Evolutionary conservation across 805 yeast species (phyloP).

Genomic region (Ogataea nakhonphanomensis): DNA sequence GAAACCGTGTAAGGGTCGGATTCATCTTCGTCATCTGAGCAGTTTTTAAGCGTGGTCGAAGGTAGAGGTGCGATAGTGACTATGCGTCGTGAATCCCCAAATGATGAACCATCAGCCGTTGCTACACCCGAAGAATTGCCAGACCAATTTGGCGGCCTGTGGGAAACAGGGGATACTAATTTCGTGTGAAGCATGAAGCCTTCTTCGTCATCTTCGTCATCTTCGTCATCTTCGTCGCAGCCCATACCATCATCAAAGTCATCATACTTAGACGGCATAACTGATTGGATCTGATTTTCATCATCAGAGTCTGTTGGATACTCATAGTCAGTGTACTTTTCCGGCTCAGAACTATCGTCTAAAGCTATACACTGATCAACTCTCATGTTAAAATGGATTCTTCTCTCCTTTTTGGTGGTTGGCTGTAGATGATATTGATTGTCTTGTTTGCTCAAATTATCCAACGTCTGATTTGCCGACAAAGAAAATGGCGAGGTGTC

Average conservation of each 20-base stretch:
- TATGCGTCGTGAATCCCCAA: conserved; percentile 10
- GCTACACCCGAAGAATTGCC: conserved; percentile 12
- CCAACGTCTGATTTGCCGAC: conserved; percentile 19
- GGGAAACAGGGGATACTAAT: conserved; percentile 23
- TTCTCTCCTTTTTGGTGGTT: conserved; percentile 47
- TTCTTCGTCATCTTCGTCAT: conserved; percentile 26
- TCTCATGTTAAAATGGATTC: conserved; percentile 87
- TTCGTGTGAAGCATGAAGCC: conserved; percentile 26
- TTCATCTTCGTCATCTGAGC: conserved; percentile 60
- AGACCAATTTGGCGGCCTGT: conserved; percentile 26
- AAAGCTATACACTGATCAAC: conserved; percentile 93
- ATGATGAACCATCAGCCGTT: conserved; percentile 4
- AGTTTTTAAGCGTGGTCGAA: conserved; percentile 79
- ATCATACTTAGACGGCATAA: conserved; percentile 9
- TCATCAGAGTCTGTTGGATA: conserved; percentile 26
- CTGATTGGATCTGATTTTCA: conserved; percentile 17
- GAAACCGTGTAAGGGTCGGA: conserved; percentile 59
- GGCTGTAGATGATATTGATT: conserved; percentile 2
- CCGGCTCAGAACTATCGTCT: conserved; percentile 33
- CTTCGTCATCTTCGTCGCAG: conserved; percentile 21
- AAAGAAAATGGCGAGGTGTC: conserved; percentile 21
- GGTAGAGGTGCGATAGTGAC: conserved; percentile 78
- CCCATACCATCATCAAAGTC: conserved; percentile 20
- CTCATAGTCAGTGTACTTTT: conserved; percentile 24
- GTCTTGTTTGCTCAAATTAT: conserved; percentile 9